Percentiles rank a stretch among this genome's conserved stretches.
These are phyloP conservation scores for Kalmusia sp. DNA, from an alignment of 2,329 filamentous ascomycete genomes.

Conservation along the genomic window DNA sequence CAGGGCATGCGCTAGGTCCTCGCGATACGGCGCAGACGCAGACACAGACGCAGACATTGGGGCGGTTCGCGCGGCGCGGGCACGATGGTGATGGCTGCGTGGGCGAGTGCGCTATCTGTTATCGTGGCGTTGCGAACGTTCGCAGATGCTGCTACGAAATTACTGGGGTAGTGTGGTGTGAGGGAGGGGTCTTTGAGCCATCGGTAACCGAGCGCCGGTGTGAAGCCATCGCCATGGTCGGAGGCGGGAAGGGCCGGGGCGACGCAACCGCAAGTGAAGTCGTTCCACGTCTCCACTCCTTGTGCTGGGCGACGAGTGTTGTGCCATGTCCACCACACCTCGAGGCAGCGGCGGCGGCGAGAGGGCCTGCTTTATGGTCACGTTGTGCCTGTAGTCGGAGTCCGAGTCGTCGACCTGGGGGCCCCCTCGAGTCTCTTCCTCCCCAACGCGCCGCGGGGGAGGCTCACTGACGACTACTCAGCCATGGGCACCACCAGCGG, in stretches of 20 bases:
- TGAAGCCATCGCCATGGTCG: conserved; percentile 4
- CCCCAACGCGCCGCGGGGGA: too few relatives aligned
- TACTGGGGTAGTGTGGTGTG: background rate
- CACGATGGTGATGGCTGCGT: conserved; percentile 13
- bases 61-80: background rate
- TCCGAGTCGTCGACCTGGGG: background rate
- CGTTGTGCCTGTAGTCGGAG: background rate
- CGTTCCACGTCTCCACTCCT: background rate
- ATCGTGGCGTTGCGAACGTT: background rate
- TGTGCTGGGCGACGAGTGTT: background rate
- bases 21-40: conserved; percentile 25
- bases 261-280: background rate
- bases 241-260: background rate
- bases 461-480: too few relatives aligned
- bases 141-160: too few relatives aligned
- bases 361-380: background rate
- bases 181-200: background rate
- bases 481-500: background rate
- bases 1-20: conserved; percentile 41
- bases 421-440: too few relatives aligned
- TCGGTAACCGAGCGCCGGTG: conserved; percentile 8
- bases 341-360: too few relatives aligned
- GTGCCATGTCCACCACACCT: conserved; percentile 1
- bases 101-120: conserved; percentile 1
- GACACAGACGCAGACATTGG: conserved; percentile 5